phyloP scores from a whole-genome alignment of 192 early-diverging fungal genomes.

The Coemansia sp. region DNA sequence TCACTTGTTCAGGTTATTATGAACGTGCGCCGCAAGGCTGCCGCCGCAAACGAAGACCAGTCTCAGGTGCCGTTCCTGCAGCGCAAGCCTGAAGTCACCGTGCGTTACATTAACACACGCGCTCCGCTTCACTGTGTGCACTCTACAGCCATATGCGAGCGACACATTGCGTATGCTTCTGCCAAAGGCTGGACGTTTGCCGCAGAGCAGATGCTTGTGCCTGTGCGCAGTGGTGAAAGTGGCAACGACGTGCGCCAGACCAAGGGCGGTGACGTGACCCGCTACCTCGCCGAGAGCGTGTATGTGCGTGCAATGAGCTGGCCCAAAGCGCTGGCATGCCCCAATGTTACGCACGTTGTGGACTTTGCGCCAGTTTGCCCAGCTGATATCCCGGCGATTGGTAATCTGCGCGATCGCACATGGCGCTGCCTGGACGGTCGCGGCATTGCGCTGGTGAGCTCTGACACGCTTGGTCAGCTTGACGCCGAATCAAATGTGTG shows the following conservation, averaged over 20 bases:
- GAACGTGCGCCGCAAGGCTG: slow-evolving; percentile 81
- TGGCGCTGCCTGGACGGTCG: slow-evolving; percentile 81
- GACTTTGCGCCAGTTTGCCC: slow-evolving; percentile 73
- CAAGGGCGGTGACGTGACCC: slow-evolving; percentile 2
- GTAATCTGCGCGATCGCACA: slow-evolving; percentile 52
- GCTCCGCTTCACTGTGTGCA: slow-evolving; percentile 80
- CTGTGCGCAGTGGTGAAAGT: slow-evolving; percentile 73
- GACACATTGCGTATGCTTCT: slow-evolving; percentile 66
- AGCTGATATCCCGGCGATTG: slow-evolving; percentile 66
- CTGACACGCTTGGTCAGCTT: not conserved
- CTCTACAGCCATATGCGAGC: slow-evolving; percentile 58
- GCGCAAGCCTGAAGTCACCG: slow-evolving; percentile 79
- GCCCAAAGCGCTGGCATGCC: slow-evolving; percentile 14
- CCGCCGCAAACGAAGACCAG: slow-evolving; percentile 74
- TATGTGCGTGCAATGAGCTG: slow-evolving; percentile 27
- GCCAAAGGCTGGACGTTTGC: slow-evolving; percentile 64
- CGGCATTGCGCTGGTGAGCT: slow-evolving; percentile 59
- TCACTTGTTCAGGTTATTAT: slow-evolving; percentile 82
- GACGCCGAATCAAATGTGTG: no score
- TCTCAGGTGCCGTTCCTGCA: slow-evolving; percentile 76
- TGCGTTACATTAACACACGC: slow-evolving; percentile 61
- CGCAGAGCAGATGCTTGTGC: slow-evolving; percentile 60
- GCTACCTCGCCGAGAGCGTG: slow-evolving; percentile 19
- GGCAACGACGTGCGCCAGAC: slow-evolving; percentile 18
- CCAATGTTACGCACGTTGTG: slow-evolving; percentile 65